Evolutionary conservation across 768 basidiomycete genomes (phyloP).

Genomic region (Holtermanniella nyarrowii): DNA sequence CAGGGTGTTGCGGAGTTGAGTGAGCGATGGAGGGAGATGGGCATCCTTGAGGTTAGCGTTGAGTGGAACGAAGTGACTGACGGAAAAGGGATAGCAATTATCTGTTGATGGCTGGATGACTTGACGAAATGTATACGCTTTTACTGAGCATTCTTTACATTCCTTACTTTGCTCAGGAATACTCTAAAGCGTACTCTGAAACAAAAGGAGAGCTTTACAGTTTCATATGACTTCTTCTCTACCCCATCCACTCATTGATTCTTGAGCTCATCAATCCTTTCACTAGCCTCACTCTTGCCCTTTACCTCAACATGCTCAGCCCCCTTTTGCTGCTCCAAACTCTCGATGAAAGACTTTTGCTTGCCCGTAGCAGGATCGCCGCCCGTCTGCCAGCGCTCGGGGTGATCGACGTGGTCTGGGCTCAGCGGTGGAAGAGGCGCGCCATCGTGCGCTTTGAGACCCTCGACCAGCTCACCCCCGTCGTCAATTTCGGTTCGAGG

Average conservation of each 20-base stretch:
- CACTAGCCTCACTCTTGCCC: constrained; percentile 37
- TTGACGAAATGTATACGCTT: too few species aligned
- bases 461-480: background rate
- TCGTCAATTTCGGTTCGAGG: background rate
- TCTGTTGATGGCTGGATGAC: too few species aligned
- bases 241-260: too few species aligned
- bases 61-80: too few species aligned
- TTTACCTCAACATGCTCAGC: constrained; percentile 15
- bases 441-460: background rate
- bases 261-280: constrained; percentile 38
- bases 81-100: too few species aligned
- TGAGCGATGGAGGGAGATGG: constrained; percentile 85
- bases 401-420: constrained; percentile 32
- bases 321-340: constrained; percentile 39
- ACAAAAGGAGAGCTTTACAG: too few species aligned
- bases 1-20: constrained; percentile 65
- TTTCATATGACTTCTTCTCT: too few species aligned
- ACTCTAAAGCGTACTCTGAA: too few species aligned
- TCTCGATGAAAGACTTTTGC: constrained; percentile 37
- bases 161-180: too few species aligned
- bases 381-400: constrained; percentile 40
- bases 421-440: constrained; percentile 1
- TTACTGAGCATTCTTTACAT: too few species aligned
- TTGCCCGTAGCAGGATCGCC: constrained; percentile 39
- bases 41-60: constrained; percentile 65